Conservation (phyloP, 768 basidiomycete genomes). For the Pulveroboletus sp. region DNA sequence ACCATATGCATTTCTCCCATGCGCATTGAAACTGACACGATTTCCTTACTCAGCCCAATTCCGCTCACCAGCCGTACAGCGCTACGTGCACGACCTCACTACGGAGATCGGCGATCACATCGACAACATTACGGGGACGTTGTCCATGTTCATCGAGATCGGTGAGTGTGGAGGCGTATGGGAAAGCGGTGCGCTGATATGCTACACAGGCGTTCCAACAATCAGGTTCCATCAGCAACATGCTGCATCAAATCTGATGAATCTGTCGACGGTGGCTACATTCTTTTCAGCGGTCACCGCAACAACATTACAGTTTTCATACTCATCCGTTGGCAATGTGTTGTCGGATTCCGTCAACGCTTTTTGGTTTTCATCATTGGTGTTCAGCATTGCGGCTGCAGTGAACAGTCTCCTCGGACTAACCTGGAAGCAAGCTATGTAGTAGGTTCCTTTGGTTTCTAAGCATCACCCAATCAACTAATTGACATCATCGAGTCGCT, state of each 20-base stretch:
- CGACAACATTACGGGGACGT: constrained; percentile 46
- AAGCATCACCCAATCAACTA: constrained; percentile 3
- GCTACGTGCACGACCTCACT: constrained; percentile 50
- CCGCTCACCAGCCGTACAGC: constrained; percentile 47
- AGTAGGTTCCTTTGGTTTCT: constrained; percentile 34
- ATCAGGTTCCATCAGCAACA: constrained; percentile 53
- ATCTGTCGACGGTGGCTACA: constrained; percentile 49
- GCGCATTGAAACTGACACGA: constrained; percentile 6
- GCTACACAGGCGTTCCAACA: constrained; percentile 45
- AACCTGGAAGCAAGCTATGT: constrained; percentile 56
- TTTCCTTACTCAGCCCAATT: constrained; percentile 39
- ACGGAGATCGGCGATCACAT: constrained; percentile 51
- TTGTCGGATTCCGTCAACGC: constrained; percentile 43
- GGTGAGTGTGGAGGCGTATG: constrained; percentile 33
- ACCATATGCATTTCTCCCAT: neutral
- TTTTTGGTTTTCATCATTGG: constrained; percentile 52
- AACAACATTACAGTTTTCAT: constrained; percentile 46
- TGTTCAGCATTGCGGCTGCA: constrained; percentile 51
- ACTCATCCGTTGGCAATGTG: constrained; percentile 28
- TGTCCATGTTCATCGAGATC: constrained; percentile 50
- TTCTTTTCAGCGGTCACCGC: constrained; percentile 55
- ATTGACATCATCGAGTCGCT: constrained; percentile 37
- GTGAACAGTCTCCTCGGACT: constrained; percentile 50
- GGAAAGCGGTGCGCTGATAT: constrained; percentile 23
- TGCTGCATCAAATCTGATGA: constrained; percentile 43